Evolutionary conservation across 371 early-diverging fungal genomes (phyloP).

Genomic region (Rhizopus arrhizus): DNA sequence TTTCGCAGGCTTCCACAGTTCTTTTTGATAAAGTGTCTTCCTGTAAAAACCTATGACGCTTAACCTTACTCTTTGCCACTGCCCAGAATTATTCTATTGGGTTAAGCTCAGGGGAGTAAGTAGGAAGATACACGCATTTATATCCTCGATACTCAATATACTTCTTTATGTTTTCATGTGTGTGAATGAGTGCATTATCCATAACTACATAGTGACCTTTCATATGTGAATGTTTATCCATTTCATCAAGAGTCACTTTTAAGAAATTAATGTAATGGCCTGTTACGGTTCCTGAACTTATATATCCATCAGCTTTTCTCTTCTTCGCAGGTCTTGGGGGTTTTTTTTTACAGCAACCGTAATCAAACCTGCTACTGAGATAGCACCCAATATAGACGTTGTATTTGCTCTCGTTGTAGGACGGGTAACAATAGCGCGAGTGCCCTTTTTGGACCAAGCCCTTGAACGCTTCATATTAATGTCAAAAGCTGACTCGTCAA

Average conservation of each 20-base stretch:
- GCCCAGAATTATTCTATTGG: constrained; percentile 28
- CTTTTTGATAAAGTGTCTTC: constrained; percentile 19
- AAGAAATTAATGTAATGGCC: constrained; percentile 15
- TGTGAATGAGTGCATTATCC: constrained; percentile 18
- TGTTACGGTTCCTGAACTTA: constrained; percentile 11
- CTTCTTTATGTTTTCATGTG: constrained; percentile 26
- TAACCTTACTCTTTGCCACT: constrained; percentile 23
- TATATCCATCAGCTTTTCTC: constrained; percentile 17
- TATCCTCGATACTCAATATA: constrained; percentile 24
- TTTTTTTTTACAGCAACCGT: constrained; percentile 20
- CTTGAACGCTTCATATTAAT: constrained; percentile 21
- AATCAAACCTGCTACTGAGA: constrained; percentile 18
- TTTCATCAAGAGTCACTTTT: constrained; percentile 19
- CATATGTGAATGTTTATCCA: constrained; percentile 16
- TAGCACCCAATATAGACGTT: constrained; percentile 19
- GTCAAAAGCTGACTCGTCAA: constrained; percentile 22
- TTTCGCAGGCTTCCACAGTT: constrained; percentile 12
- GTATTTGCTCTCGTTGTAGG: constrained; percentile 25
- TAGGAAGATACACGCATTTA: constrained; percentile 26
- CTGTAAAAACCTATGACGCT: constrained; percentile 25
- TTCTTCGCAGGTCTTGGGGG: constrained; percentile 18
- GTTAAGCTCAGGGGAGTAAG: constrained; percentile 21
- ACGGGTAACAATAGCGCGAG: constrained; percentile 13
- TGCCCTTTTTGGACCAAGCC: constrained; percentile 17
- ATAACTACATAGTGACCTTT: constrained; percentile 14